Evolutionary conservation across 768 basidiomycete species (phyloP).

Genomic region (Mrakia blollopis): DNA sequence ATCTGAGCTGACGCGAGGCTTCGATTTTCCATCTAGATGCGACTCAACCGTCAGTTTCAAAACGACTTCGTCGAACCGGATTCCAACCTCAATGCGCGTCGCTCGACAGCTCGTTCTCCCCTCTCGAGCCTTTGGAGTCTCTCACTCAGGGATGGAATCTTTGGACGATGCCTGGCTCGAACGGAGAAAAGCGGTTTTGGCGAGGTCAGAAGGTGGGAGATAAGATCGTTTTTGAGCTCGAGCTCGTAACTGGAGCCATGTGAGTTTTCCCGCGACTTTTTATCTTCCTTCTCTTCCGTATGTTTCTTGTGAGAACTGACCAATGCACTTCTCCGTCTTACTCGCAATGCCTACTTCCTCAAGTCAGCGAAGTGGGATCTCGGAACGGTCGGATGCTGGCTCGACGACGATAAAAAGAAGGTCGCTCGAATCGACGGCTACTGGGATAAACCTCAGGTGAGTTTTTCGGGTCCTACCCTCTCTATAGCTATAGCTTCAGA

Average conservation of each 20-base stretch:
- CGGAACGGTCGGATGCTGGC: slow-evolving; percentile 2
- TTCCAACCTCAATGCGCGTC: not conserved
- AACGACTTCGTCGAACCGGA: not conserved
- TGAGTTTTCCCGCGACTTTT: not conserved
- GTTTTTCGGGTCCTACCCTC: not conserved
- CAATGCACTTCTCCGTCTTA: no score
- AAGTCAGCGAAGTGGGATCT: slow-evolving; percentile 3
- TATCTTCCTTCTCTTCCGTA: no score
- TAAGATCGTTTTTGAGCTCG: slow-evolving; percentile 5
- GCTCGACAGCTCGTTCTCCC: not conserved
- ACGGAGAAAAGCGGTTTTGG: slow-evolving; percentile 11
- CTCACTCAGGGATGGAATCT: slow-evolving; percentile 13
- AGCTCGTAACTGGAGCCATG: not conserved
- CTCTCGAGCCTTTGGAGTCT: not conserved
- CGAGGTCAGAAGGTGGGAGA: slow-evolving; percentile 10
- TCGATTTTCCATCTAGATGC: no score
- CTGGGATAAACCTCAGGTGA: no score
- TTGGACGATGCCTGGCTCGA: not conserved
- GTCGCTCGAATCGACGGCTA: not conserved
- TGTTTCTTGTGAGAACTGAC: no score
- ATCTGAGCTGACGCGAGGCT: no score
- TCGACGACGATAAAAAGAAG: slow-evolving; percentile 8
- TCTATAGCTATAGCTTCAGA: no score
- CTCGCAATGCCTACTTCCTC: not conserved
- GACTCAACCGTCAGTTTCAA: slow-evolving; percentile 1